Conservation (phyloP, 257 asterid genomes). For the Jacaranda copaia region DNA sequence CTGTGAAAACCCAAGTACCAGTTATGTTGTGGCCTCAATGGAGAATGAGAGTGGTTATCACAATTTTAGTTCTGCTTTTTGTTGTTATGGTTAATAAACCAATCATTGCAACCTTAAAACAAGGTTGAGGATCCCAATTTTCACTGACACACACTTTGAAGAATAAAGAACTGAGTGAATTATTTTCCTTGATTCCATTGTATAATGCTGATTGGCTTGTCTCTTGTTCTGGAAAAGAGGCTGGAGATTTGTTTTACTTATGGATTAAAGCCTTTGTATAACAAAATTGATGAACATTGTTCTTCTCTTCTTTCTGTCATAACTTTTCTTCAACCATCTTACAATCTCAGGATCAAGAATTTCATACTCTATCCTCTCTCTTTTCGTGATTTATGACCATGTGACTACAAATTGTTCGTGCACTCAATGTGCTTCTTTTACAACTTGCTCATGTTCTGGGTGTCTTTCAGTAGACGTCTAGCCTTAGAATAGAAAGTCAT, state of each 20-base stretch:
- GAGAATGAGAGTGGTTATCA: slow-evolving; percentile 15
- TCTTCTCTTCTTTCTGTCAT: too few relatives aligned
- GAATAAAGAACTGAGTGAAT: slow-evolving; percentile 9
- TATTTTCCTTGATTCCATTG: not conserved
- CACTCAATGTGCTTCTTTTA: too few relatives aligned
- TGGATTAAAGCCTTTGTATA: too few relatives aligned
- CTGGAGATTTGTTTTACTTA: not conserved
- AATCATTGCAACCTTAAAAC: slow-evolving; percentile 21
- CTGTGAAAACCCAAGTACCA: slow-evolving; percentile 15
- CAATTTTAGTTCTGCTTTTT: slow-evolving; percentile 19
- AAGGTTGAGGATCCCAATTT: slow-evolving; percentile 10
- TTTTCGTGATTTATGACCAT: too few relatives aligned
- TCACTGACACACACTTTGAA: not conserved
- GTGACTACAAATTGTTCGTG: too few relatives aligned
- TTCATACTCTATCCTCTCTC: too few relatives aligned
- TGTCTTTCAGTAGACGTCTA: too few relatives aligned
- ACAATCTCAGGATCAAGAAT: too few relatives aligned
- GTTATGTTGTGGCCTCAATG: slow-evolving; percentile 4
- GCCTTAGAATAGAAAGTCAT: too few relatives aligned
- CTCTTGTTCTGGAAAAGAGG: not conserved
- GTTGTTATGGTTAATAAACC: slow-evolving; percentile 27
- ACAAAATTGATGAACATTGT: too few relatives aligned
- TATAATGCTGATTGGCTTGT: not conserved
- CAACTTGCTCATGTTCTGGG: too few relatives aligned
- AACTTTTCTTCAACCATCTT: too few relatives aligned